phyloP scores from a whole-genome alignment of 495 filamentous ascomycete species.

The Lepraria neglecta region DNA sequence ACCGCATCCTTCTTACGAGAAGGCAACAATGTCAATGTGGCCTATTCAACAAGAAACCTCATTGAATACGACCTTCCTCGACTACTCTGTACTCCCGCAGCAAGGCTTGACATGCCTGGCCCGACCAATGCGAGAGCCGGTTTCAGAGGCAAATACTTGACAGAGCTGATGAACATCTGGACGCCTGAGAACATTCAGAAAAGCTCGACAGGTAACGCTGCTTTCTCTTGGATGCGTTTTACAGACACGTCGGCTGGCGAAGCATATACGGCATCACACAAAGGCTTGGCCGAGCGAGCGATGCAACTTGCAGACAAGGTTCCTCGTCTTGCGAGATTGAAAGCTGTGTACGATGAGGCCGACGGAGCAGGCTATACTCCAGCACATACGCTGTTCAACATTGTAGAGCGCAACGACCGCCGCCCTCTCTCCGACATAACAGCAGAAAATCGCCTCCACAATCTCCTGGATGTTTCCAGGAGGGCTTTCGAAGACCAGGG shows the following conservation, averaged over 20 bases:
- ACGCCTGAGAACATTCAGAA: conserved; percentile 68
- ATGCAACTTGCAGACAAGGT: conserved; percentile 44
- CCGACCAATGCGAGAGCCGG: conserved; percentile 67
- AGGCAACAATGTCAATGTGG: conserved; percentile 68
- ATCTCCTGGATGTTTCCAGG: conserved; percentile 73
- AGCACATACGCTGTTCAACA: conserved; percentile 70
- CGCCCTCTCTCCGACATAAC: conserved; percentile 64
- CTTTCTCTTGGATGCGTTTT: conserved; percentile 90
- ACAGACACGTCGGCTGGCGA: conserved; percentile 70
- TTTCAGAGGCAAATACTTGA: conserved; percentile 65
- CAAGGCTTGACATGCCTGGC: conserved; percentile 69
- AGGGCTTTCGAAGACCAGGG: conserved; percentile 60
- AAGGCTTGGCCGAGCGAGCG: conserved; percentile 60
- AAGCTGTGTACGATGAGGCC: conserved; percentile 54
- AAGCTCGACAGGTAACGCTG: conserved; percentile 46
- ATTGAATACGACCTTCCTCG: conserved; percentile 80
- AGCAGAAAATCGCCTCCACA: conserved; percentile 62
- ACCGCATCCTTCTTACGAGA: conserved; percentile 92
- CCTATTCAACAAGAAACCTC: conserved; percentile 78
- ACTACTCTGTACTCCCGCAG: conserved; percentile 68
- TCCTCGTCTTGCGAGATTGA: conserved; percentile 46
- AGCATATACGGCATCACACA: conserved; percentile 56
- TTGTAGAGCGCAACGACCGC: conserved; percentile 62
- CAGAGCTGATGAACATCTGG: conserved; percentile 84
- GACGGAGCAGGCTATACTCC: conserved; percentile 53